Conservation (phyloP, 192 early-diverging fungal species). For the Obelidium mucronatum region DNA sequence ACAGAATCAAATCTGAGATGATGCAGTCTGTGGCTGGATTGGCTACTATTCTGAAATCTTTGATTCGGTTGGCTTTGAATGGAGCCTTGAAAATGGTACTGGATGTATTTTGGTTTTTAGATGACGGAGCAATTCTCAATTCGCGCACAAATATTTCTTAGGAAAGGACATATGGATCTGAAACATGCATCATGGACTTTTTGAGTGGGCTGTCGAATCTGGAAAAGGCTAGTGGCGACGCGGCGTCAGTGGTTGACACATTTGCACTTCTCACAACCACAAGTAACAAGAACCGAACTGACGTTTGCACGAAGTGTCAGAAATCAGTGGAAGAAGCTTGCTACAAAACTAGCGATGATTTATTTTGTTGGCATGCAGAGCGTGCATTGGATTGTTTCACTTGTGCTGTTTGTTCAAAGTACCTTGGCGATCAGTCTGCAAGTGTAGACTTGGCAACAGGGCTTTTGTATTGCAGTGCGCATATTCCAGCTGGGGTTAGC, state of each 20-base stretch:
- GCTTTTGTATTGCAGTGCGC: constrained; percentile 42
- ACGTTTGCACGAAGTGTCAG: constrained; percentile 81
- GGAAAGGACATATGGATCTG: constrained; percentile 67
- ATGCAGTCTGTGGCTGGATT: constrained; percentile 88
- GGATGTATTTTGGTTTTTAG: neutral
- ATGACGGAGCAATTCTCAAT: neutral
- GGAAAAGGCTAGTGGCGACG: constrained; percentile 66
- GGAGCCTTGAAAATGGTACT: constrained; percentile 82
- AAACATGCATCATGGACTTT: constrained; percentile 67
- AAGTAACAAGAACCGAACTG: constrained; percentile 66
- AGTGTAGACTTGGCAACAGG: constrained; percentile 20
- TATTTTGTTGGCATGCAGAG: constrained; percentile 69
- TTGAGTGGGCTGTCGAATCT: constrained; percentile 70
- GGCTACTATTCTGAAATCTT: constrained; percentile 90
- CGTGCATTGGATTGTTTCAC: constrained; percentile 66
- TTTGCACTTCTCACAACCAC: constrained; percentile 60
- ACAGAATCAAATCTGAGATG: constrained; percentile 77
- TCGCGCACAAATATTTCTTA: constrained; percentile 26
- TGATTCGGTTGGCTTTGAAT: constrained; percentile 88
- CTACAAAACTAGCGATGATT: constrained; percentile 57
- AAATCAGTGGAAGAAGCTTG: constrained; percentile 89
- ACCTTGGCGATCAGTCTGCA: constrained; percentile 29
- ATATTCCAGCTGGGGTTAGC: neutral
- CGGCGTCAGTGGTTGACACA: constrained; percentile 39
- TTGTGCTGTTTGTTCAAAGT: constrained; percentile 72